Base-by-base conservation (phyloP, 306 rosid species). In the Hylodesmum podocarpum region DNA sequence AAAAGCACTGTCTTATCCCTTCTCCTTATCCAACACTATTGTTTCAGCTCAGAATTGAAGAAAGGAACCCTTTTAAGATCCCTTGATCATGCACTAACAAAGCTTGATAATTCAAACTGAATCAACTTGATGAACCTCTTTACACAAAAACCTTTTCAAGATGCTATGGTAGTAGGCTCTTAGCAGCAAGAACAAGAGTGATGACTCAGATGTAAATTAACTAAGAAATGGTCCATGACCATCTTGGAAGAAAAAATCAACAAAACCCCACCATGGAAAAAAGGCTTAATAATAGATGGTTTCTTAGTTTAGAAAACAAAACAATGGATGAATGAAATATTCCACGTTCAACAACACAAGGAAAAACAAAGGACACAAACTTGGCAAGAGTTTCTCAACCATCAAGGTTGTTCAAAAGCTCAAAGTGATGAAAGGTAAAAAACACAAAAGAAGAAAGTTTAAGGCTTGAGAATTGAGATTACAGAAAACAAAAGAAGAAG, bases 41-140 rank as follows among this genome's bases (percentile, higher is more conserved):
- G 34, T 39, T 24, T 66, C 46, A 72, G 49, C 53, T 58, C 62
- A 75, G 58, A 78, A 67, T 27, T 21, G 19, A 53, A 67, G 33
- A 44, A 59, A 39, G 21, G 14, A 55, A 73, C 59, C 51, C 58
- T 27, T 33, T 8, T 59, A 19, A 79, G 83, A 79, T 72, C 73
- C 67, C 9, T 21, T 6, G 61, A 33, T 19, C 64, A 70, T 22
- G 43, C 40, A 61, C 73, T 2, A 10, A 33, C 57, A 14, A 55
- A 73, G 44, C 72, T 50, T 41, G 25, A 36, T 19, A 4, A 9
- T 5, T 15, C 80, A 24, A 44, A 72, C 53, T 31, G 11, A 19
- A 69, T 61, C 51, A 77, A 77, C 40, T 33, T 29, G 43, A 36
- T 4, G 34, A 33, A 10, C 6, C 61, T 22, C 61, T 53, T 22